Percentiles rank a stretch among this genome's conserved stretches.
Conservation (phyloP, 1,139 yeast species). For the Sugiyamaella xylanicola region DNA sequence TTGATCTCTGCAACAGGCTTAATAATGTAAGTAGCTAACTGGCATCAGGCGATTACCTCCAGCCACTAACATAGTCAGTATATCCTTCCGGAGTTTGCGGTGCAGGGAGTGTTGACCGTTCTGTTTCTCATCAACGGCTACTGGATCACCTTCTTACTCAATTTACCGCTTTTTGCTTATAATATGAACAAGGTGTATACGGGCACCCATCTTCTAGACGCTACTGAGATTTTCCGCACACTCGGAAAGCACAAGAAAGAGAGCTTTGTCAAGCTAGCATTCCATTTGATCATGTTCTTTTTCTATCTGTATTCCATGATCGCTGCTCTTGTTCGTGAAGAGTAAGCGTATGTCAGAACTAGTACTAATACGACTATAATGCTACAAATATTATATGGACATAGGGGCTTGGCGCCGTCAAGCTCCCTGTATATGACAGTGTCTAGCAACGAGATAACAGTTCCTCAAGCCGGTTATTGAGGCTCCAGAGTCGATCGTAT, state of each 20-base stretch:
- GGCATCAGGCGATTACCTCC: no score
- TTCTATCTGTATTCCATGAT: conserved; percentile 96
- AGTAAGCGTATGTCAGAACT: conserved; percentile 22
- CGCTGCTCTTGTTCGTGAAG: conserved; percentile 83
- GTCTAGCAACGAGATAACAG: neutral
- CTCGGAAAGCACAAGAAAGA: conserved; percentile 91
- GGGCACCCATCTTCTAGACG: conserved; percentile 81
- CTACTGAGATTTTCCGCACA: conserved; percentile 97
- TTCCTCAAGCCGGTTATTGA: conserved; percentile 14
- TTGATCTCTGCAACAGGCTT: conserved; percentile 90
- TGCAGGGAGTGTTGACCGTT: conserved; percentile 73
- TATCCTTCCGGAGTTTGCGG: conserved; percentile 86
- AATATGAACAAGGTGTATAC: conserved; percentile 35
- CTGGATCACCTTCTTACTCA: conserved; percentile 88
- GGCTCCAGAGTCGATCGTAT: conserved; percentile 7
- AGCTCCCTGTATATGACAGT: no score
- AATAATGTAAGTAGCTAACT: conserved; percentile 54
- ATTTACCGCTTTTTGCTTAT: conserved; percentile 79
- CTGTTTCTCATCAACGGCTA: conserved; percentile 84
- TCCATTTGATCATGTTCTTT: conserved; percentile 90
- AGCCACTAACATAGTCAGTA: conserved; percentile 42
- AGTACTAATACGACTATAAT: conserved; percentile 4
- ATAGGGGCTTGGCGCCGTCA: neutral
- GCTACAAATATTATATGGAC: neutral
- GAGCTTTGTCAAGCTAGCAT: conserved; percentile 85